These are phyloP conservation scores for Aspergillus novoparasiticus DNA, from an alignment of 2,329 filamentous ascomycete genomes.

Conservation along the genomic window DNA sequence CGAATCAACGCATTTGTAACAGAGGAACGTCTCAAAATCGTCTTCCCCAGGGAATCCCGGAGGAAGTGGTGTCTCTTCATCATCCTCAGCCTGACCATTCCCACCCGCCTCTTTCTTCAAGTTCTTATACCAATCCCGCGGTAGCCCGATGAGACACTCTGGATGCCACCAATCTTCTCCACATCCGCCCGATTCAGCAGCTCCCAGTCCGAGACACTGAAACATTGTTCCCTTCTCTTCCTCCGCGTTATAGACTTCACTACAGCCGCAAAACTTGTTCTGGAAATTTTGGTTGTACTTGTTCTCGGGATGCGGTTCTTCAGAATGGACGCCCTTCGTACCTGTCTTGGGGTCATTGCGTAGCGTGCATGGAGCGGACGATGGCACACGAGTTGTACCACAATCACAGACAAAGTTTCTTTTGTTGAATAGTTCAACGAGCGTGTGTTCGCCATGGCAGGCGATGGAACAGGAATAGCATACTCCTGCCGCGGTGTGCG, in stretches of 20 bases:
- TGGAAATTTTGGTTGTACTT: conserved; percentile 95
- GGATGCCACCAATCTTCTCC: conserved; percentile 99
- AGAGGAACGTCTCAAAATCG: conserved; percentile 85
- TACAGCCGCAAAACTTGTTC: conserved; percentile 89
- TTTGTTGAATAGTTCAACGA: conserved; percentile 96
- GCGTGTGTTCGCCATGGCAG: conserved; percentile 90
- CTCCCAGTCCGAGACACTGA: conserved; percentile 86
- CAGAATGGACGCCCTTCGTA: conserved; percentile 76
- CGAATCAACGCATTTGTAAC: conserved; percentile 88
- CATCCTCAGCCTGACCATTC: conserved; percentile 31
- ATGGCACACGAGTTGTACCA: conserved; percentile 77
- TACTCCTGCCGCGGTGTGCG: conserved; percentile 75
- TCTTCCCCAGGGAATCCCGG: conserved; percentile 87
- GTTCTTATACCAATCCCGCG: conserved; percentile 63
- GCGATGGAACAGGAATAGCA: conserved; percentile 97
- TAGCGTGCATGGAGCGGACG: conserved; percentile 72
- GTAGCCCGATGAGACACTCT: conserved; percentile 82
- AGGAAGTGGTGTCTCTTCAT: conserved; percentile 68
- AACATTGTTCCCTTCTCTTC: conserved; percentile 97
- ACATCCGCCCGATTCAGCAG: conserved; percentile 79
- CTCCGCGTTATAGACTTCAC: conserved; percentile 82
- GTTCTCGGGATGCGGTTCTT: conserved; percentile 70
- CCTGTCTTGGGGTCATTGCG: conserved; percentile 74
- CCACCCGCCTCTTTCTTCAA: conserved; percentile 28
- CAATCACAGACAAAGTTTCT: conserved; percentile 96